Evolutionary conservation across 768 basidiomycete species (phyloP).

Genomic region (Termitomyces sp.): DNA sequence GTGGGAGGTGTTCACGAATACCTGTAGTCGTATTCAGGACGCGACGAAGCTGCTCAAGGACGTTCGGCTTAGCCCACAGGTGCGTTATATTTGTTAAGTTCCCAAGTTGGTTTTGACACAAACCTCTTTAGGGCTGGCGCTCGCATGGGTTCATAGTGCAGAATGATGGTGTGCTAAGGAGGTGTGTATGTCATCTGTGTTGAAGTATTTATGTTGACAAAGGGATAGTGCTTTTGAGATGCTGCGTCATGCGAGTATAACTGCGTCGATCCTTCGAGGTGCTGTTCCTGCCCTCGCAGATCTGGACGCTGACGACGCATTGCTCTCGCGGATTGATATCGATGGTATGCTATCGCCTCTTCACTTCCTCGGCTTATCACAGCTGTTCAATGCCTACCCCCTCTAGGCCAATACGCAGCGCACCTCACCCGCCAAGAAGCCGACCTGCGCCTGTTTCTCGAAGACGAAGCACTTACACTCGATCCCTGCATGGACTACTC

Average conservation of each 20-base stretch:
- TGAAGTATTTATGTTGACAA: not conserved
- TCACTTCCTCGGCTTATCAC: too few relatives aligned
- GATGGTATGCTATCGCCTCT: not conserved
- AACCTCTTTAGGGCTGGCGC: constrained; percentile 30
- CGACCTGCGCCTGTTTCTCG: constrained; percentile 69
- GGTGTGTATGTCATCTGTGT: constrained; percentile 23
- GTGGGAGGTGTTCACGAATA: constrained; percentile 35
- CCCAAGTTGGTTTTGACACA: not conserved
- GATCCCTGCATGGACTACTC: constrained; percentile 71
- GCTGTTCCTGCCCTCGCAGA: constrained; percentile 47
- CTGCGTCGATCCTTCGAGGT: constrained; percentile 33
- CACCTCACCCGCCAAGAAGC: constrained; percentile 71
- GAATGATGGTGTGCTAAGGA: constrained; percentile 40
- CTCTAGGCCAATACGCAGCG: constrained; percentile 54
- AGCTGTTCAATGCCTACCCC: not conserved
- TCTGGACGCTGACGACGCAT: constrained; percentile 65
- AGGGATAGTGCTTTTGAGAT: constrained; percentile 68
- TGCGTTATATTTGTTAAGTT: constrained; percentile 7
- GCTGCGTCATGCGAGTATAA: constrained; percentile 56
- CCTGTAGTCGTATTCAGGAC: constrained; percentile 29
- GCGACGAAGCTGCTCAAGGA: constrained; percentile 33
- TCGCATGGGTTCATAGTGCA: constrained; percentile 41
- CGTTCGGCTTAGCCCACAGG: constrained; percentile 41
- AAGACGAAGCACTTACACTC: constrained; percentile 71
- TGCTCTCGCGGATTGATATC: constrained; percentile 2